A percentile compares a stretch with the other conserved stretches of the same genome.
Evolutionary conservation across 345 rosid genomes (phyloP).

Genomic region (Turnera subulata): DNA sequence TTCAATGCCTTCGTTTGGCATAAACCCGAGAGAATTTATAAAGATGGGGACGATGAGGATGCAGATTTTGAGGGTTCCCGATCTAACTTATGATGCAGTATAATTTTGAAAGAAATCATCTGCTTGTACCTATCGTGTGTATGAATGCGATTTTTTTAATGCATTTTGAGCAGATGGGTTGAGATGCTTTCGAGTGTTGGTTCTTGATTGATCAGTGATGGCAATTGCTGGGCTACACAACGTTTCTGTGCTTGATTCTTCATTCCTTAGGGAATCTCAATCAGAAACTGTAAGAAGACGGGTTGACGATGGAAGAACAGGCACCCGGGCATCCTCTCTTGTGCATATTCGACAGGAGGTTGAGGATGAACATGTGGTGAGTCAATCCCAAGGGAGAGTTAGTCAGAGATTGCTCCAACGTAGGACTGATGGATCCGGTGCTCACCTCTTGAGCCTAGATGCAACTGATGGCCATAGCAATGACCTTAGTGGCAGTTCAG

Average conservation of each 20-base stretch:
- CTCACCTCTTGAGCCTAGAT: constrained; percentile 35
- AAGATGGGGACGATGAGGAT: constrained; percentile 18
- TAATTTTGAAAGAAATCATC: constrained; percentile 23
- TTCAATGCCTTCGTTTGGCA: constrained; percentile 10
- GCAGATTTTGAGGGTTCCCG: not conserved
- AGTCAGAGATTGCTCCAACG: constrained; percentile 41
- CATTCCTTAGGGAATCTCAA: constrained; percentile 66
- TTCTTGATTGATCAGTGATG: constrained; percentile 37
- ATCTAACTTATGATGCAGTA: constrained; percentile 24
- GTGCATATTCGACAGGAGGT: constrained; percentile 87
- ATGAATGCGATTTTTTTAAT: constrained; percentile 23
- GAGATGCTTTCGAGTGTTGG: constrained; percentile 15
- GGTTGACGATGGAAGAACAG: constrained; percentile 52
- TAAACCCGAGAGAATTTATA: constrained; percentile 19
- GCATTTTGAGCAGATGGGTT: constrained; percentile 43
- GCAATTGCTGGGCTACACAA: constrained; percentile 85
- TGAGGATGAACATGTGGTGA: constrained; percentile 81
- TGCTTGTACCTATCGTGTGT: constrained; percentile 37
- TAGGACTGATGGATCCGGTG: constrained; percentile 35
- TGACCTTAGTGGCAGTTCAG: constrained; percentile 38
- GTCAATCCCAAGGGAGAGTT: constrained; percentile 49
- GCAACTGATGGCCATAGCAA: constrained; percentile 34
- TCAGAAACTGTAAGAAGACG: constrained; percentile 45
- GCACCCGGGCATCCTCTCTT: constrained; percentile 70
- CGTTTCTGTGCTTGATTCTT: constrained; percentile 62